phyloP scores from a whole-genome alignment of 345 rosid genomes.

The Erucastrum elatum region DNA sequence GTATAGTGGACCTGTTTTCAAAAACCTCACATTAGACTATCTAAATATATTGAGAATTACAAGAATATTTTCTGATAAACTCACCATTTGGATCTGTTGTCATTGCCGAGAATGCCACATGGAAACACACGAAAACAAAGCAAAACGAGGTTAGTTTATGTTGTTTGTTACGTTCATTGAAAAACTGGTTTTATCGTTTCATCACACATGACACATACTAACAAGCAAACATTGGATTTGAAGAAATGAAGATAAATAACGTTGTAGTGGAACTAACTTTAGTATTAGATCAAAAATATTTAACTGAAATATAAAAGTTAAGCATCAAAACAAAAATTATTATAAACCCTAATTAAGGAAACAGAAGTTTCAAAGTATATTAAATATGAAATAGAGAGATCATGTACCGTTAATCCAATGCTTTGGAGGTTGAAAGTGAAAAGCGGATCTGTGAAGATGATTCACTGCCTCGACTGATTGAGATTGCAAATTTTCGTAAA shows the following conservation, averaged over 20 bases:
- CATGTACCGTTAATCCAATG: conserved; percentile 86
- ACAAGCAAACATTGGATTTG: not conserved
- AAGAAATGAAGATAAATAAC: not conserved
- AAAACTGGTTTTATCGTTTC: not conserved
- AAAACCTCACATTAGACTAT: not conserved
- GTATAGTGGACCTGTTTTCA: conserved; percentile 61
- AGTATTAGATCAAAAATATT: not conserved
- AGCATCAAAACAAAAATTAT: not conserved
- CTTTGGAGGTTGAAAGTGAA: conserved; percentile 80
- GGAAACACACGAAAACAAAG: not conserved
- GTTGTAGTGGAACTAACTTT: not conserved
- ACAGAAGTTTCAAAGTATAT: not conserved
- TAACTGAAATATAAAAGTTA: not conserved
- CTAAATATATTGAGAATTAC: not conserved
- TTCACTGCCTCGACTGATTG: conserved; percentile 33
- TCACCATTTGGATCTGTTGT: conserved; percentile 51
- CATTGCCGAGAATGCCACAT: conserved; percentile 9
- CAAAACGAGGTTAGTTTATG: not conserved
- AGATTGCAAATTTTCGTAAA: conserved; percentile 50
- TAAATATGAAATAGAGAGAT: not conserved
- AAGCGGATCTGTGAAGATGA: conserved; percentile 57
- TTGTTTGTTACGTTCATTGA: not conserved
- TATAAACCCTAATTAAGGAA: not conserved
- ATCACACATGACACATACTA: not conserved
- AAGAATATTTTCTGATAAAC: not conserved